Base-by-base conservation (phyloP, 2,329 filamentous ascomycete species). In the Truncatella angustata region DNA sequence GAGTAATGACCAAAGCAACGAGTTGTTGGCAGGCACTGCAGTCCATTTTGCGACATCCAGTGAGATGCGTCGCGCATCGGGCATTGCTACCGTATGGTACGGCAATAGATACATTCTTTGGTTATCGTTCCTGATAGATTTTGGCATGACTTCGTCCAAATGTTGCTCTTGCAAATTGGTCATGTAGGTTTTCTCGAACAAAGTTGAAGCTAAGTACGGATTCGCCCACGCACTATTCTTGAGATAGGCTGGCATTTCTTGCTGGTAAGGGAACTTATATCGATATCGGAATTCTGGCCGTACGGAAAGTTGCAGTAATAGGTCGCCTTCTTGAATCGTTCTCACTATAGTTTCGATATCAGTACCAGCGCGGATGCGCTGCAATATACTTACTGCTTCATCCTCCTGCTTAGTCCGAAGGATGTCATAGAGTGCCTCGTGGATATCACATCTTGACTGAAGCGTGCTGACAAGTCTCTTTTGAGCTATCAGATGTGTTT, bases 31-130 rank as follows among this genome's bases (percentile, higher is more conserved):
- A 3, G 54, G 57, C 3, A 66, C 62, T 0, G 40, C 55, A 1
- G 65, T 68, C 65, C 65, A 67, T 18, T 40, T 54, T 5, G 64
- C 60, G 5, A 62, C 54, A 14, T 55, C 57, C 9, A 60, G 58
- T 2, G 48, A 51, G 14, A 53, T 50, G 30, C 66, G 57, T 34
- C 57, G 54, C 20, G 56, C 23, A 16, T 66, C 63, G 5, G 56
- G 50, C 7, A 67, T 39, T 21, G 61, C 57, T 14, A 57, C 62
- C 5, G 58, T 54, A 39, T 67, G 63, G 24, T 58, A 64, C 4
- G 56, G 62, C 37, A 54, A 47, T 14, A 60, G 47, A 28, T 61
- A 62, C 21, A 59, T 56, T 35, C 53, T 55, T n/a, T 59, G 49
- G 6, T 42, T 32, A 21, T 58, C 57, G 7, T 56, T 52, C 16